These are phyloP conservation scores for Myxozyma kluyveri DNA, from an alignment of 805 yeast species.

Conservation along the genomic window DNA sequence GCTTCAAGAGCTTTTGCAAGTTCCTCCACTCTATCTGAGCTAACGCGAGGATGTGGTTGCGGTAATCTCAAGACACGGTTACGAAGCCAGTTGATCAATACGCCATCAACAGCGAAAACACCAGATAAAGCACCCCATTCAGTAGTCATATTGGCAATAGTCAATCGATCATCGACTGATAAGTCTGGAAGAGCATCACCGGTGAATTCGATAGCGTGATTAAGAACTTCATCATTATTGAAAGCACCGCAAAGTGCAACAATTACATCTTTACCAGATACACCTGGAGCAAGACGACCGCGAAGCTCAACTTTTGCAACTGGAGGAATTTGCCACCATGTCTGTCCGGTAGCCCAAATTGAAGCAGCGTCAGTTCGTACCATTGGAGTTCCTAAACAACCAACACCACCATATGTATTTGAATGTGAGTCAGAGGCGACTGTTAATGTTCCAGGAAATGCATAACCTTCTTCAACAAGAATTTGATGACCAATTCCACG, in stretches of 20 bases:
- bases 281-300: slow-evolving; percentile 80
- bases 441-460: slow-evolving; percentile 86
- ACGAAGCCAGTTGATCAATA: slow-evolving; percentile 74
- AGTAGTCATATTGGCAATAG: slow-evolving; percentile 96
- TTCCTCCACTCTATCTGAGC: slow-evolving; percentile 53
- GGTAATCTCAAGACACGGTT: slow-evolving; percentile 56
- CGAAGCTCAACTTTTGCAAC: slow-evolving; percentile 88
- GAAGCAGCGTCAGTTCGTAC: slow-evolving; percentile 99
- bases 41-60: slow-evolving; percentile 78
- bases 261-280: slow-evolving; percentile 94
- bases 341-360: slow-evolving; percentile 99
- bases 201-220: slow-evolving; percentile 85
- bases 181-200: slow-evolving; percentile 73
- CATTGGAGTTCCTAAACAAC: slow-evolving; percentile 93
- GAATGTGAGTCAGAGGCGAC: slow-evolving; percentile 99
- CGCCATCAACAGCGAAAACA: slow-evolving; percentile 89
- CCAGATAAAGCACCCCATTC: slow-evolving; percentile 99
- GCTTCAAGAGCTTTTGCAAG: slow-evolving; percentile 44
- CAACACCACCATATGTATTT: slow-evolving; percentile 96
- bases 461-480: slow-evolving; percentile 98
- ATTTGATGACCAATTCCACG: slow-evolving; percentile 99
- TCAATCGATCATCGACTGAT: slow-evolving; percentile 78
- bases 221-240: slow-evolving; percentile 88
- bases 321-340: slow-evolving; percentile 99
- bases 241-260: slow-evolving; percentile 91